Percentiles rank a stretch among this genome's conserved stretches.
Conservation (phyloP, 805 yeast species). For the Middelhovenomyces tepae region DNA sequence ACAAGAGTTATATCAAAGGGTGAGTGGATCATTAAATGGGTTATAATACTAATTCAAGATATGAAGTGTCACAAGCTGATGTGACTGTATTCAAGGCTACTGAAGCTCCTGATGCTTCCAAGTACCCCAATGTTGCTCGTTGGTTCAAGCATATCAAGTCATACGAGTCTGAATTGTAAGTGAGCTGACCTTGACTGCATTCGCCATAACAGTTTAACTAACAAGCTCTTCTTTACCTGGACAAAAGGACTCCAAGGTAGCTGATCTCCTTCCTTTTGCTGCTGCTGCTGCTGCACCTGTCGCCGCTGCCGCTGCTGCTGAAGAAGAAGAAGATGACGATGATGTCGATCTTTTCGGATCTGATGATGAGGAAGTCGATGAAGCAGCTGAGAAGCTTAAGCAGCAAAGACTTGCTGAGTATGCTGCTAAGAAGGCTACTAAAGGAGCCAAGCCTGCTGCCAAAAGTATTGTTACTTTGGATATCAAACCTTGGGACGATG, state of each 20-base stretch:
- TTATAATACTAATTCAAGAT: constrained; percentile 29
- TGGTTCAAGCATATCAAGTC: constrained; percentile 99
- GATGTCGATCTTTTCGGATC: constrained; percentile 94
- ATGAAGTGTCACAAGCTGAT: constrained; percentile 90
- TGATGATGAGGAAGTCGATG: constrained; percentile 90
- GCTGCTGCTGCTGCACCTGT: constrained; percentile 50
- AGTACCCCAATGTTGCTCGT: constrained; percentile 91
- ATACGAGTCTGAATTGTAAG: constrained; percentile 77
- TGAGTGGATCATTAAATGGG: constrained; percentile 40
- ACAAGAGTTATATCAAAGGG: constrained; percentile 95
- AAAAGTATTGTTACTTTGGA: constrained; percentile 95
- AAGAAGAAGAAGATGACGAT: constrained; percentile 76
- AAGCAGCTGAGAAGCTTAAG: constrained; percentile 94
- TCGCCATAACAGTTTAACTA: no score
- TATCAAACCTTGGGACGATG: constrained; percentile 99
- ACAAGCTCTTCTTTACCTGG: constrained; percentile 68
- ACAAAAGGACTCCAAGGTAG: constrained; percentile 37
- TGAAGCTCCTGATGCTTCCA: constrained; percentile 45
- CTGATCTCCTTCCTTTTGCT: constrained; percentile 31
- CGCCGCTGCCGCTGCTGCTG: constrained; percentile 53
- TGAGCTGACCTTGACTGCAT: constrained; percentile 45
- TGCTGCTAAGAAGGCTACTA: constrained; percentile 94
- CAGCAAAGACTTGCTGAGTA: constrained; percentile 97
- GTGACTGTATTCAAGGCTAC: constrained; percentile 88
- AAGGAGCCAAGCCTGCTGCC: constrained; percentile 98